Conservation (phyloP, 169 alveolate genomes). For the Plasmodium knowlesi region DNA sequence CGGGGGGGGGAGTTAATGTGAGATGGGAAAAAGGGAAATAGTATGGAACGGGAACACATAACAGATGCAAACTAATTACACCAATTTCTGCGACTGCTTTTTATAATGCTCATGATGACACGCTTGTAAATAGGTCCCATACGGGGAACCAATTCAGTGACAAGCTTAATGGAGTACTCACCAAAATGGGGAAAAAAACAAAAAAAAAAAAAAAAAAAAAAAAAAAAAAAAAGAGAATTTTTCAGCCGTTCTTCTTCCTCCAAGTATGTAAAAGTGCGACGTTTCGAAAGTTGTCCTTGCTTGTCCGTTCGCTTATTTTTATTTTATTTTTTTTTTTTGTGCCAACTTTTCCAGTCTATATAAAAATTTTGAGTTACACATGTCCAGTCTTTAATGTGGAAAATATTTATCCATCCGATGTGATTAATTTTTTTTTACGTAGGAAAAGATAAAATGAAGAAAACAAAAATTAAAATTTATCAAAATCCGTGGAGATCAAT, state of each 20-base stretch:
- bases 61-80: neutral
- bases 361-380: constrained; percentile 10
- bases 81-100: neutral
- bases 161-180: neutral
- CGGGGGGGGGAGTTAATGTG: neutral
- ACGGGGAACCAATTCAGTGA: neutral
- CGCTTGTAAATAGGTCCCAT: neutral
- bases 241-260: neutral
- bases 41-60: neutral
- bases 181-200: neutral
- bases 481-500: neutral
- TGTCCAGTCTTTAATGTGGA: neutral
- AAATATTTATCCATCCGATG: neutral
- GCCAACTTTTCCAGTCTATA: constrained; percentile 3
- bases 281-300: neutral
- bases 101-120: neutral
- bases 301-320: neutral
- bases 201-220: too few species aligned
- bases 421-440: neutral
- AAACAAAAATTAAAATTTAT: neutral
- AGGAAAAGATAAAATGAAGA: neutral
- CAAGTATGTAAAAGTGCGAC: neutral
- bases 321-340: constrained; percentile 5
- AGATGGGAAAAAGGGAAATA: neutral
- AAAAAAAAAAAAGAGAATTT: neutral